Evolutionary conservation across 495 filamentous ascomycete species (phyloP).

Genomic region (Penicillium samsonianum): DNA sequence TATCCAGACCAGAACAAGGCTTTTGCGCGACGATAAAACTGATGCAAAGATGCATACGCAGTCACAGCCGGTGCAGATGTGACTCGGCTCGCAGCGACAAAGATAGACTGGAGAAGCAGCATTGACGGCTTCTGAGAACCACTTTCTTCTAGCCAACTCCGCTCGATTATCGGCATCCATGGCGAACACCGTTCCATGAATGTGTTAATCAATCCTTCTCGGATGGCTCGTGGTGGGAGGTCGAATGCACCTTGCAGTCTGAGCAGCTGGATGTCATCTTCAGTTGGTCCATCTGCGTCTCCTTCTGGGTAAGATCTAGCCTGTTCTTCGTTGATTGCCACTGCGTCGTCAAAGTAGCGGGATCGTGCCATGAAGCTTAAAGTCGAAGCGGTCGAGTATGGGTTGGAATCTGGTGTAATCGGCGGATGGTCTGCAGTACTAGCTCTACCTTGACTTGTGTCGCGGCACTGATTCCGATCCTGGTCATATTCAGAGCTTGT

Average conservation of each 20-base stretch:
- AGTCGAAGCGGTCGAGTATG: slow-evolving; percentile 21
- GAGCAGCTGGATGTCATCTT: slow-evolving; percentile 28
- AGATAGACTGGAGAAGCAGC: slow-evolving; percentile 27
- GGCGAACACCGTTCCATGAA: slow-evolving; percentile 31
- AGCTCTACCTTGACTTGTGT: background rate
- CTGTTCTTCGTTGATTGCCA: slow-evolving; percentile 24
- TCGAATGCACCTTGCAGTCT: slow-evolving; percentile 31
- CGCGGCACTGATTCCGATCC: background rate
- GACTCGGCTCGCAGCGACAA: slow-evolving; percentile 29
- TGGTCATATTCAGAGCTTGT: background rate
- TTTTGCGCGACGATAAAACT: slow-evolving; percentile 31
- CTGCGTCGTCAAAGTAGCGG: slow-evolving; percentile 28
- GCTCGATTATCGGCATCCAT: slow-evolving; percentile 33
- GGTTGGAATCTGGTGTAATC: slow-evolving; percentile 15
- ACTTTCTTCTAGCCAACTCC: slow-evolving; percentile 27
- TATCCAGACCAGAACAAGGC: slow-evolving; percentile 32
- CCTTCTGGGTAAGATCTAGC: slow-evolving; percentile 18
- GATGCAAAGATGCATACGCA: slow-evolving; percentile 28
- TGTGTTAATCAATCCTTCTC: slow-evolving; percentile 28
- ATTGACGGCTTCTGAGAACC: slow-evolving; percentile 24
- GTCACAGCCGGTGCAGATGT: slow-evolving; percentile 27
- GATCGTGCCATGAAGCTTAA: slow-evolving; percentile 27
- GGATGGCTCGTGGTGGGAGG: slow-evolving; percentile 26
- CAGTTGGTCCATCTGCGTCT: slow-evolving; percentile 24
- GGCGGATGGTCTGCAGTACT: background rate